Percentiles rank a stretch among this genome's conserved stretches.
Evolutionary conservation across 768 basidiomycete genomes (phyloP).

Genomic region (Pholiota molesta): DNA sequence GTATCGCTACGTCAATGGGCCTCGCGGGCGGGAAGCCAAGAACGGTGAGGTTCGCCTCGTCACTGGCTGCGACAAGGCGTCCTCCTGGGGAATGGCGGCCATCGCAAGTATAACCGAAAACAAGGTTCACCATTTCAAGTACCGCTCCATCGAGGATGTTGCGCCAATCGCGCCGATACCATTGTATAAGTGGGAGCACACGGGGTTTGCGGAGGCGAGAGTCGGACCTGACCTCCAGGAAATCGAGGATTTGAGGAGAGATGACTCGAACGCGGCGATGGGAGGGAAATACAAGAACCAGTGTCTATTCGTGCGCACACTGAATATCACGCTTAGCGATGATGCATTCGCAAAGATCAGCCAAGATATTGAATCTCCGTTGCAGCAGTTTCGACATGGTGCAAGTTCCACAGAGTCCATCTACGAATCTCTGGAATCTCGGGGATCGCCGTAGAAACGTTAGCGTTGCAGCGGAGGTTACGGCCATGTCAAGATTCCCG

Average conservation of each 20-base stretch:
- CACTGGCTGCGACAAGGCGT: slow-evolving; percentile 20
- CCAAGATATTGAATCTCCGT: neutral
- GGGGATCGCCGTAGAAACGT: neutral
- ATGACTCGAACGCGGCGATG: neutral
- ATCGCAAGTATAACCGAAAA: slow-evolving; percentile 7
- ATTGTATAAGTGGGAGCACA: slow-evolving; percentile 17
- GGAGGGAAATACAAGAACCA: neutral
- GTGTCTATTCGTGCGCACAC: slow-evolving; percentile 19
- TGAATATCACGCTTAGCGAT: slow-evolving; percentile 12
- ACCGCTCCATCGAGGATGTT: neutral
- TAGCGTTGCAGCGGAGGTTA: neutral
- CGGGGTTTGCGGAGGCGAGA: slow-evolving; percentile 18
- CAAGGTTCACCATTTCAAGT: neutral
- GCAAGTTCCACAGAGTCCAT: neutral
- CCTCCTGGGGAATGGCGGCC: slow-evolving; percentile 24
- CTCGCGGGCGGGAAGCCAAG: slow-evolving; percentile 13
- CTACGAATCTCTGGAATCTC: neutral
- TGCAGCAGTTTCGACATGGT: neutral
- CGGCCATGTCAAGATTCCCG: neutral
- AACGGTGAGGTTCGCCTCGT: slow-evolving; percentile 26
- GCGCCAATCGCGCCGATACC: neutral
- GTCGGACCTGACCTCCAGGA: slow-evolving; percentile 14
- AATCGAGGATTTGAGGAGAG: neutral
- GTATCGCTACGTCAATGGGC: slow-evolving; percentile 20
- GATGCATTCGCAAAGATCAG: neutral